A percentile compares a stretch with the other conserved stretches of the same genome.
These are phyloP conservation scores for Boletus vermiculosoides DNA, from an alignment of 768 basidiomycete species.

Conservation along the genomic window DNA sequence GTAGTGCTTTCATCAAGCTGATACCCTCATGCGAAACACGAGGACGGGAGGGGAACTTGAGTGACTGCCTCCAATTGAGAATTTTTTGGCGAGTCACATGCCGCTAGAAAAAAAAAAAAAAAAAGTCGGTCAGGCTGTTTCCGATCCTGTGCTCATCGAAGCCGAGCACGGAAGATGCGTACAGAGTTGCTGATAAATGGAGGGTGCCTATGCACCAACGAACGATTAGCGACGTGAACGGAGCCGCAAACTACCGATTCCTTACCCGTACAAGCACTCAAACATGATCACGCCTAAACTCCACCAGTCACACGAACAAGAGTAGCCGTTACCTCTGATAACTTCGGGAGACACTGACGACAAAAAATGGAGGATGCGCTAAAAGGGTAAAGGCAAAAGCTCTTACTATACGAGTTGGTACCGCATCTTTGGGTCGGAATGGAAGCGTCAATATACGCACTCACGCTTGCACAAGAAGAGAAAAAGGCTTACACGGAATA, in stretches of 20 bases:
- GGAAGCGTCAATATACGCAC: conserved; percentile 24
- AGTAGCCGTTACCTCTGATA: conserved; percentile 88
- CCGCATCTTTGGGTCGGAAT: conserved; percentile 59
- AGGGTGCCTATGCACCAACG: conserved; percentile 61
- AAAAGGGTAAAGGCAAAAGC: conserved; percentile 26
- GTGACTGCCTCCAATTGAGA: conserved; percentile 87
- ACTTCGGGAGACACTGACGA: conserved; percentile 84
- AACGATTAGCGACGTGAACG: conserved; percentile 26
- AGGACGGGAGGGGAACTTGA: conserved; percentile 84
- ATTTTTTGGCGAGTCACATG: conserved; percentile 97
- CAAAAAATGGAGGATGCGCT: conserved; percentile 25
- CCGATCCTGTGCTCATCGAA: conserved; percentile 22
- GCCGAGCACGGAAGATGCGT: conserved; percentile 30
- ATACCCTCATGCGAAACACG: conserved; percentile 84
- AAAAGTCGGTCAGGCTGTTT: conserved; percentile 9
- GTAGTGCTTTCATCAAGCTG: conserved; percentile 81
- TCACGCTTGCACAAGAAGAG: conserved; percentile 14
- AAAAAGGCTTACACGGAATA: conserved; percentile 74
- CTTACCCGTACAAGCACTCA: conserved; percentile 89
- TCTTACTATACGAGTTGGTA: conserved; percentile 83
- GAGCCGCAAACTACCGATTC: conserved; percentile 30
- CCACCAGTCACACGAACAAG: conserved; percentile 98
- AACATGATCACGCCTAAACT: conserved; percentile 96
- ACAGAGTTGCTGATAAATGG: conserved; percentile 96
- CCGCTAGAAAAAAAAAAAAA: conserved; percentile 49